A percentile compares a stretch with the other conserved stretches of the same genome.
Conservation (phyloP, 2,329 filamentous ascomycete species). For the Aspergillus aculeatinus region DNA sequence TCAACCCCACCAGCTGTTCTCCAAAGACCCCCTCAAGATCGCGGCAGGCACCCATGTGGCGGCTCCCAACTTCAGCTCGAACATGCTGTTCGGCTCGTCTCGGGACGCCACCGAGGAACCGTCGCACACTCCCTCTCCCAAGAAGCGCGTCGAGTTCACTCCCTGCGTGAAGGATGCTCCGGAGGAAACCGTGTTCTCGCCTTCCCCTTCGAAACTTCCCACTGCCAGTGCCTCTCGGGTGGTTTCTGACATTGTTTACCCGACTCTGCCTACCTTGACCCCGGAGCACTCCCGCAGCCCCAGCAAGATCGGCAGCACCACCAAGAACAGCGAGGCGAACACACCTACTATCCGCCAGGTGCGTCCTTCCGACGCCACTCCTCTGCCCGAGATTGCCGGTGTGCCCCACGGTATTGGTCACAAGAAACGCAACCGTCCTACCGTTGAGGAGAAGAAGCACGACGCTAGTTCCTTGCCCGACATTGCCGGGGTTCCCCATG, state of each 20-base stretch:
- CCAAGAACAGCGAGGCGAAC: slow-evolving; percentile 11
- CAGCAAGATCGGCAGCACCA: not conserved
- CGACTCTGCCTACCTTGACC: slow-evolving; percentile 39
- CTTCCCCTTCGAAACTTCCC: slow-evolving; percentile 43
- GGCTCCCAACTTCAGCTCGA: slow-evolving; percentile 43
- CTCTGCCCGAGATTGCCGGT: slow-evolving; percentile 32
- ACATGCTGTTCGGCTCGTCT: slow-evolving; percentile 50
- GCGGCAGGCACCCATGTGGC: slow-evolving; percentile 58
- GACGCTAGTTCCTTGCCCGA: slow-evolving; percentile 16
- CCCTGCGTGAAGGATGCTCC: slow-evolving; percentile 60
- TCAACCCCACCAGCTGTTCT: slow-evolving; percentile 59
- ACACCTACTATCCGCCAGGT: slow-evolving; percentile 44
- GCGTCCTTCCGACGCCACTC: slow-evolving; percentile 31
- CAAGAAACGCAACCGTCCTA: slow-evolving; percentile 37
- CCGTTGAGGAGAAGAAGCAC: slow-evolving; percentile 17
- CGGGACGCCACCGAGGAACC: slow-evolving; percentile 27
- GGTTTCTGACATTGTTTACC: slow-evolving; percentile 36
- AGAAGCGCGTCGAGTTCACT: slow-evolving; percentile 81
- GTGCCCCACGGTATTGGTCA: slow-evolving; percentile 41
- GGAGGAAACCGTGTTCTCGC: slow-evolving; percentile 31
- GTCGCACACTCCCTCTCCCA: slow-evolving; percentile 66
- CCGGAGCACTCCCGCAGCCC: slow-evolving; percentile 28
- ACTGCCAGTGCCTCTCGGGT: slow-evolving; percentile 21
- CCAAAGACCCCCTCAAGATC: slow-evolving; percentile 58
- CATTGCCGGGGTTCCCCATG: slow-evolving; percentile 34